Percentiles rank a stretch among this genome's conserved stretches.
These are phyloP conservation scores for Rutstroemia sp. DNA, from an alignment of 2,329 filamentous ascomycete genomes.

Conservation along the genomic window DNA sequence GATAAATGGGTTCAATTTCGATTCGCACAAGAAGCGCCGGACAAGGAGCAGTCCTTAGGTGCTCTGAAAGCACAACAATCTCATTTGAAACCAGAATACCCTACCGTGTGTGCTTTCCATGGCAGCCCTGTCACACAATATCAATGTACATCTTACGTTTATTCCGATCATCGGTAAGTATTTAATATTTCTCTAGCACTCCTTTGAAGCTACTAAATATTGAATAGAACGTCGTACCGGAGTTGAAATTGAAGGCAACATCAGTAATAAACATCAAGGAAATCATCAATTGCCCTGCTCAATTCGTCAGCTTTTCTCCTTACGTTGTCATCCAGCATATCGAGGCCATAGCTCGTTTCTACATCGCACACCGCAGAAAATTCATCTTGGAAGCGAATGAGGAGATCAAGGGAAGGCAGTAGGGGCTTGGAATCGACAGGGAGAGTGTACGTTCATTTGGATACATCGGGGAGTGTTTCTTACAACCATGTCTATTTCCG, in stretches of 20 bases:
- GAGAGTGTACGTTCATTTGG: no score
- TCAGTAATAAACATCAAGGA: conserved; percentile 71
- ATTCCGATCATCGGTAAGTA: conserved; percentile 17
- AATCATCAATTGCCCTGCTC: conserved; percentile 63
- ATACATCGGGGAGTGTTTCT: no score
- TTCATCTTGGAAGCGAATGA: no score
- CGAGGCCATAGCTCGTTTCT: no score
- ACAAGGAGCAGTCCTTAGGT: conserved; percentile 72
- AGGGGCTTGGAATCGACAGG: no score
- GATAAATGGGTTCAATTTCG: conserved; percentile 70
- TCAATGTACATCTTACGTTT: conserved; percentile 43
- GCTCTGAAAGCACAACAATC: conserved; percentile 46
- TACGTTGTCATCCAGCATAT: conserved; percentile 67
- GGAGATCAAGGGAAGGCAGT: no score
- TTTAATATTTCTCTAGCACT: background rate
- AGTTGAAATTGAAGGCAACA: conserved; percentile 53
- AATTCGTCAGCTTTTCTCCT: conserved; percentile 49
- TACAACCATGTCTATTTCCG: no score
- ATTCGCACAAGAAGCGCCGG: conserved; percentile 80
- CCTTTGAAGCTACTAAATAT: conserved; percentile 3
- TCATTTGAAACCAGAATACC: conserved; percentile 37
- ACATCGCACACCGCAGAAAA: no score
- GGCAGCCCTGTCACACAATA: conserved; percentile 61
- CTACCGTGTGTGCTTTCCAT: conserved; percentile 82
- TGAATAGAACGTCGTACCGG: conserved; percentile 46